Conservation (phyloP, 192 early-diverging fungal genomes). For the Coemansia sp. region DNA sequence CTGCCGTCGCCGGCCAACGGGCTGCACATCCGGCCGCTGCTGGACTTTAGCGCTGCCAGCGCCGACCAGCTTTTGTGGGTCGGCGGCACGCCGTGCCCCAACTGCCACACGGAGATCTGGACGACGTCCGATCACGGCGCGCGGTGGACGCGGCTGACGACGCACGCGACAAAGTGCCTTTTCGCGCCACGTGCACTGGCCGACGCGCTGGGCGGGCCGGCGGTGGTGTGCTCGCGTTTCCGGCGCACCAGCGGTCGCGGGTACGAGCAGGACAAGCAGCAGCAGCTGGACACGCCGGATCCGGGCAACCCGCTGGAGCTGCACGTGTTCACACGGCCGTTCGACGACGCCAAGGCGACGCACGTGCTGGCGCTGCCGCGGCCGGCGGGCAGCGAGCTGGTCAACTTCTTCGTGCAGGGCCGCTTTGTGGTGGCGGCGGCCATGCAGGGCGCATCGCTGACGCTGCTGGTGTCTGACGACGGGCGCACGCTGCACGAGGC, state of each 20-base stretch:
- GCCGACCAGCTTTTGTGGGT: constrained; percentile 86
- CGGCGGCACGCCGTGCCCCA: constrained; percentile 54
- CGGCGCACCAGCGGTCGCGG: constrained; percentile 54
- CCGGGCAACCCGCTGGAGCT: constrained; percentile 69
- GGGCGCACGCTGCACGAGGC: constrained; percentile 69
- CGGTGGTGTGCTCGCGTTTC: constrained; percentile 72
- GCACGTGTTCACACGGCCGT: constrained; percentile 51
- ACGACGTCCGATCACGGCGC: constrained; percentile 69
- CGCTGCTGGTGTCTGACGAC: constrained; percentile 71
- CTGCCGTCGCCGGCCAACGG: constrained; percentile 63
- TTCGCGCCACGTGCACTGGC: constrained; percentile 70
- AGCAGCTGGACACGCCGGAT: constrained; percentile 16
- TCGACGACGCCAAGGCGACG: constrained; percentile 6
- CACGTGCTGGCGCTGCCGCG: constrained; percentile 15
- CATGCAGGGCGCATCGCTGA: constrained; percentile 42
- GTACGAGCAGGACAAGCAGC: constrained; percentile 54
- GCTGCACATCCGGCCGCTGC: constrained; percentile 58
- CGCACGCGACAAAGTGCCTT: constrained; percentile 81
- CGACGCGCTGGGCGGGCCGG: constrained; percentile 57
- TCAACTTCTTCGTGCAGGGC: constrained; percentile 32
- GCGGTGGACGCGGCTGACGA: constrained; percentile 72
- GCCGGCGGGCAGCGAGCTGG: constrained; percentile 21
- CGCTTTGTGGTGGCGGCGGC: constrained; percentile 45
- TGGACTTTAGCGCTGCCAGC: constrained; percentile 89
- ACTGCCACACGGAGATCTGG: constrained; percentile 71